Evolutionary conservation across 257 asterid genomes (phyloP), one percentile per base, ranked within the genome.

Genomic region (Eucommia ulmoides): DNA sequence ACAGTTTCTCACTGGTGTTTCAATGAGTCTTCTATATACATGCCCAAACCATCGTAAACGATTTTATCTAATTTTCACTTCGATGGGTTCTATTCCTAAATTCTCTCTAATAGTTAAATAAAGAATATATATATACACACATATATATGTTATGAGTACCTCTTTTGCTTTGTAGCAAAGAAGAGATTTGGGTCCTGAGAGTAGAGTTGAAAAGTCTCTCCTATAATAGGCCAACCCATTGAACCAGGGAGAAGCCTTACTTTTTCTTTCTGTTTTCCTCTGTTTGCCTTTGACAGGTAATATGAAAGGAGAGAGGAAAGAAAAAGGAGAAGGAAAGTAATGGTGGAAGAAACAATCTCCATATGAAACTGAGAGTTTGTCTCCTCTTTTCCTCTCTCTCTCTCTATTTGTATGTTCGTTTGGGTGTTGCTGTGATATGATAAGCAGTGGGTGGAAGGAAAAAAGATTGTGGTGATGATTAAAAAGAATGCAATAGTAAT

Each of bases 171-270:
- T 48, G 67, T 52, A 1, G 71, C 56, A 41, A 85, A 80, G 84
- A 82, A 82, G 58, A 58, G 22, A 61, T 74, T 70, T 22, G 96
- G 93, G 50, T 72, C 77, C 44, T 82, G 79, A 60, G 83, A 76
- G 57, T 86, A 86, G 19, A 86, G 49, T 8, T 80, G 88, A 41
- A 82, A 83, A 6, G 96, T 86, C 20, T 86, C 86, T 22, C 96
- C 96, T 0, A 80, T 14, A 62, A 55, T 77, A 56, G 93, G 83
- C 84, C 75, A 82, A 1, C 96, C 94, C 93, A 80, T 74, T 38
- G 96, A 77, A 10, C 96, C 96, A 2, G 96, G 94, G 1, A 93
- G 96, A 21, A 81, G 19, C 2, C 62, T 35, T 33, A 19, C 54
- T 33, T 42, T 49, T 33, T 33, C 50, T 21, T 65, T 64, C 58